Base-by-base conservation (phyloP, 2,329 filamentous ascomycete genomes). In the Fusarium udum region DNA sequence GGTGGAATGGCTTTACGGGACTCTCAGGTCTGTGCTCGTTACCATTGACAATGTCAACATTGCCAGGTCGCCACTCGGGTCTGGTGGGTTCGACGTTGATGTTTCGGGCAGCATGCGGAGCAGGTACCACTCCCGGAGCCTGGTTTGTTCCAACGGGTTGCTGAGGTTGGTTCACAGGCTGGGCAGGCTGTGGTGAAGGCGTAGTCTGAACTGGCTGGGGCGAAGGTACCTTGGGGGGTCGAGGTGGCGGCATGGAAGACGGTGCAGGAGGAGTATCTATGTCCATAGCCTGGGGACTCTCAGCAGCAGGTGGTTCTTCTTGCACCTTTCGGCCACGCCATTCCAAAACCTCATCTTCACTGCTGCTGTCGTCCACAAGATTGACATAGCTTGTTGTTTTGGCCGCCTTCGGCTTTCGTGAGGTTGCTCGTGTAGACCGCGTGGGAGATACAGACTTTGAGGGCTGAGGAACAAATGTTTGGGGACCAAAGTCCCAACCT, bases 271-370 rank as follows among this genome's bases (percentile, higher is more conserved):
- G 88, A 9, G 87, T 85, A 75, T 92, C 90, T 57, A 92, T 91
- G 71, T 92, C 90, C 90, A 92, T 92, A 20, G 89, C 88, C 64
- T 87, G 88, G 6, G 89, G 87, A 70, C 87, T 89, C 40, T 84
- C 84, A 16, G 79, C 78, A 26, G 73, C 70, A 11, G 70, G 63
- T 7, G 79, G 75, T 32, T 78, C 78, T 18, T 75, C 65, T 40
- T 81, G 78, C 11, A 78, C 70, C 53, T 82, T 82, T 62, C 82
- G 78, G 49, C 81, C 80, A 43, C 78, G 69, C 81, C 82, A 80
- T 43, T 82, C 71, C 12, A 79, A 76, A 10, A 69, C 75, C 61
- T 82, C 84, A 48, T 85, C 85, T 11, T 85, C 84, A 43, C 83
- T 86, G 59, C 83, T 86, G 56, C 84, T 84, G 7, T 86, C 85